Evolutionary conservation across 2,329 filamentous ascomycete genomes (phyloP).

Genomic region (Fusarium newnesense): DNA sequence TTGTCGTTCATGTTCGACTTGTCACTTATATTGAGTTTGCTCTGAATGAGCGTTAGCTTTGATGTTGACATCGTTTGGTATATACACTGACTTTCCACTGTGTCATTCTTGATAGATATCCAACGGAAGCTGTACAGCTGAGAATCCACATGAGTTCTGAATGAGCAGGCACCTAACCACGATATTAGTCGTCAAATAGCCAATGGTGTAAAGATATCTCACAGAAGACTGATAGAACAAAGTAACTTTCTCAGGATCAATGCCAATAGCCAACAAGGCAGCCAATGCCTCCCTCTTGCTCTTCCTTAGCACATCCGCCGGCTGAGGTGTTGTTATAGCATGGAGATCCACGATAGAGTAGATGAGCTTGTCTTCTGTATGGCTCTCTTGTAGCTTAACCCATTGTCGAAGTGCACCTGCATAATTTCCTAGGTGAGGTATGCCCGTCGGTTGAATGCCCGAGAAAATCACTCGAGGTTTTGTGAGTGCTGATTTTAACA

Average conservation of each 20-base stretch:
- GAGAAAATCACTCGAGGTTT: constrained; percentile 77
- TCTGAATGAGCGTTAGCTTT: constrained; percentile 57
- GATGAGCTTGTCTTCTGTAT: constrained; percentile 69
- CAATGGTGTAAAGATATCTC: constrained; percentile 41
- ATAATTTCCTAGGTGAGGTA: constrained; percentile 96
- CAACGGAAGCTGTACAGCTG: constrained; percentile 89
- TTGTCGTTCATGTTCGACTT: constrained; percentile 68
- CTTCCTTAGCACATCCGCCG: constrained; percentile 67
- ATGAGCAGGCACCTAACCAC: constrained; percentile 74
- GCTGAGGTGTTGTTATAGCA: constrained; percentile 84
- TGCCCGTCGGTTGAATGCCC: constrained; percentile 94
- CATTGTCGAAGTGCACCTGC: constrained; percentile 89
- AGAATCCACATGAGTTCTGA: constrained; percentile 97
- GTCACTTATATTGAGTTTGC: constrained; percentile 75
- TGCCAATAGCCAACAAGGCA: constrained; percentile 82
- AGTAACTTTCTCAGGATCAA: constrained; percentile 79
- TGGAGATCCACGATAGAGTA: constrained; percentile 95
- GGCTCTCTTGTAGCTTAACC: constrained; percentile 78
- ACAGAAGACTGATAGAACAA: constrained; percentile 88
- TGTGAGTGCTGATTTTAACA: constrained; percentile 17
- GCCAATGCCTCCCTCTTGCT: constrained; percentile 81
- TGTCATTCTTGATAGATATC: constrained; percentile 97
- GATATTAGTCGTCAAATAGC: neutral
- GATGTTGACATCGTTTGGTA: neutral
- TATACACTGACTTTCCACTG: constrained; percentile 84